phyloP scores from a whole-genome alignment of 148 eudicot species.

The Dysphania ambrosioides region DNA sequence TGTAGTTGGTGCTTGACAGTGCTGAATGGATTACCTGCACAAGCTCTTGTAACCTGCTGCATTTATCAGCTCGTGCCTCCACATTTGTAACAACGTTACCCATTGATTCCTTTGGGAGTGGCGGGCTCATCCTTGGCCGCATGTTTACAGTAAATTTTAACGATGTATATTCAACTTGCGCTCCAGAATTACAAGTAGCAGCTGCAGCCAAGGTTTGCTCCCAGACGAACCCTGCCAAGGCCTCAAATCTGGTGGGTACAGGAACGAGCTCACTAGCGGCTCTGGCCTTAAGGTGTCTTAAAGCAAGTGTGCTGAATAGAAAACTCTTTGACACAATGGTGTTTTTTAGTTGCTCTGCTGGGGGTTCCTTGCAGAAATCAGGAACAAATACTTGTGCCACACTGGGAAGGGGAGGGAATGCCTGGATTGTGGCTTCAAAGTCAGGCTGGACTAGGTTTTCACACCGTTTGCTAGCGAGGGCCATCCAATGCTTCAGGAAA shows the following conservation, averaged over 20 bases:
- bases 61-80: neutral
- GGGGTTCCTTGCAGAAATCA: too few relatives aligned
- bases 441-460: neutral
- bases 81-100: neutral
- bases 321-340: too few relatives aligned
- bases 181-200: too few relatives aligned
- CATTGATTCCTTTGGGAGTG: slow-evolving; percentile 3
- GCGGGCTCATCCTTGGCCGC: slow-evolving; percentile 9
- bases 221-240: neutral
- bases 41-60: slow-evolving; percentile 5
- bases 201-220: neutral
- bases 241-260: too few relatives aligned
- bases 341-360: too few relatives aligned
- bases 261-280: too few relatives aligned
- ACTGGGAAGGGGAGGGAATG: neutral
- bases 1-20: neutral
- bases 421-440: neutral
- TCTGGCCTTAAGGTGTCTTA: too few relatives aligned
- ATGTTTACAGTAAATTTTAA: neutral
- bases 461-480: neutral
- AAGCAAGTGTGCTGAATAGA: too few relatives aligned
- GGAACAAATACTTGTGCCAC: too few relatives aligned
- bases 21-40: slow-evolving; percentile 3
- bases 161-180: neutral
- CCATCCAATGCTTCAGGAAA: too few relatives aligned